Conservation (phyloP, 164 flowering plant species). For the Liquidambar formosana region DNA sequence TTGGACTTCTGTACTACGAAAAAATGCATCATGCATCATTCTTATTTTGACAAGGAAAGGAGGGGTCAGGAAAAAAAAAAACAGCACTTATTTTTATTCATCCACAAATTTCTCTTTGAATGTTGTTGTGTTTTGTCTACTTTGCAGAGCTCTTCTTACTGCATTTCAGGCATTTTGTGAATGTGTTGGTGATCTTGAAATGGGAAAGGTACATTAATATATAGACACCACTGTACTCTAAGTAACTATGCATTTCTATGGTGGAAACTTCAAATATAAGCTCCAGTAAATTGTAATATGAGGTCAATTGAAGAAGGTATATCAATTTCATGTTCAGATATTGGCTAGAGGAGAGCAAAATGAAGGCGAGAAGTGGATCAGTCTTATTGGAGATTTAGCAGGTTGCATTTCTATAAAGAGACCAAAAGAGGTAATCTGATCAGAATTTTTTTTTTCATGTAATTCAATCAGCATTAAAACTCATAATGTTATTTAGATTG, state of each 20-base stretch:
- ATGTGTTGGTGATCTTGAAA: slow-evolving; percentile 98
- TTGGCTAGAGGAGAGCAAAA: slow-evolving; percentile 80
- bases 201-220: slow-evolving; percentile 81
- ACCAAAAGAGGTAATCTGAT: slow-evolving; percentile 83
- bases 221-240: neutral
- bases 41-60: neutral
- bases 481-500: neutral
- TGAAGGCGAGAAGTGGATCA: slow-evolving; percentile 87
- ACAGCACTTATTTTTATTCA: too few species aligned
- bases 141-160: slow-evolving; percentile 63
- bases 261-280: neutral
- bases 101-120: neutral
- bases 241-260: neutral
- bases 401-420: slow-evolving; percentile 87
- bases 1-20: neutral
- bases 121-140: neutral
- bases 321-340: slow-evolving; percentile 44
- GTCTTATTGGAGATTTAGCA: slow-evolving; percentile 83
- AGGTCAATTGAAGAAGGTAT: neutral
- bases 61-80: too few species aligned
- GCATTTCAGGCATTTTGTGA: slow-evolving; percentile 98
- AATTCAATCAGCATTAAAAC: neutral
- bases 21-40: neutral
- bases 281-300: neutral
- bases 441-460: neutral